A percentile compares a stretch with the other conserved stretches of the same genome.
These are phyloP conservation scores for Ogataea nakhonphanomensis DNA, from an alignment of 805 yeast species.

Conservation along the genomic window DNA sequence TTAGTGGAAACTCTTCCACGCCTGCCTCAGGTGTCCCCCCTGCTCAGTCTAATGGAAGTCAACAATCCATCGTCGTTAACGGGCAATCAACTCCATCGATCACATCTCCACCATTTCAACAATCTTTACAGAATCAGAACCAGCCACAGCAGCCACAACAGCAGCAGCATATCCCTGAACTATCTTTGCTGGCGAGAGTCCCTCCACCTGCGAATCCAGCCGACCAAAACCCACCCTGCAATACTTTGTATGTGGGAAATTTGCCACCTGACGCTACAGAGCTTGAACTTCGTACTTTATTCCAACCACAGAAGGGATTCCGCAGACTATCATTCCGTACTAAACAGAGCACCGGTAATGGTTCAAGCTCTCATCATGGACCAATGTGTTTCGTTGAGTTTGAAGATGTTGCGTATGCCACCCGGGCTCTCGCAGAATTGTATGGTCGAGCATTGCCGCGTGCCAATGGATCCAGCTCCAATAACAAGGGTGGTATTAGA, in stretches of 20 bases:
- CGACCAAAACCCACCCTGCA: conserved; percentile 98
- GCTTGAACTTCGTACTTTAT: conserved; percentile 81
- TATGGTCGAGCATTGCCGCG: conserved; percentile 91
- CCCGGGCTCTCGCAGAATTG: conserved; percentile 87
- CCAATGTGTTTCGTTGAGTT: conserved; percentile 99
- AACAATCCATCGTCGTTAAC: conserved; percentile 15
- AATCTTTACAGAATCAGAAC: conserved; percentile 7
- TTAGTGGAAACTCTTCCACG: conserved; percentile 29
- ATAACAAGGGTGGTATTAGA: conserved; percentile 84
- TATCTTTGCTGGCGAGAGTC: conserved; percentile 70
- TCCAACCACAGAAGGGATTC: conserved; percentile 88
- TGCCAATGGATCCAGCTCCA: conserved; percentile 44
- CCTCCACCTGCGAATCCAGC: conserved; percentile 97
- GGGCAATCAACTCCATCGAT: conserved; percentile 19
- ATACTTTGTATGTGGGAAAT: conserved; percentile 94
- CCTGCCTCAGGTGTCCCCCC: conserved; percentile 7
- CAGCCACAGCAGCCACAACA: conserved; percentile 22
- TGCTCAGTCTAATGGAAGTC: conserved; percentile 13
- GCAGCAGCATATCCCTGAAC: conserved; percentile 45
- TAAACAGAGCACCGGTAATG: conserved; percentile 39
- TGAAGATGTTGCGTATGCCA: conserved; percentile 92
- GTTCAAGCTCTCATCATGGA: conserved; percentile 60
- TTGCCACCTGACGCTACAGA: conserved; percentile 97
- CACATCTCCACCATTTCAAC: conserved; percentile 26
- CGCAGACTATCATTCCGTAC: conserved; percentile 89